Evolutionary conservation across 1,139 yeast species (phyloP).

Genomic region (Protomyces inouyei): DNA sequence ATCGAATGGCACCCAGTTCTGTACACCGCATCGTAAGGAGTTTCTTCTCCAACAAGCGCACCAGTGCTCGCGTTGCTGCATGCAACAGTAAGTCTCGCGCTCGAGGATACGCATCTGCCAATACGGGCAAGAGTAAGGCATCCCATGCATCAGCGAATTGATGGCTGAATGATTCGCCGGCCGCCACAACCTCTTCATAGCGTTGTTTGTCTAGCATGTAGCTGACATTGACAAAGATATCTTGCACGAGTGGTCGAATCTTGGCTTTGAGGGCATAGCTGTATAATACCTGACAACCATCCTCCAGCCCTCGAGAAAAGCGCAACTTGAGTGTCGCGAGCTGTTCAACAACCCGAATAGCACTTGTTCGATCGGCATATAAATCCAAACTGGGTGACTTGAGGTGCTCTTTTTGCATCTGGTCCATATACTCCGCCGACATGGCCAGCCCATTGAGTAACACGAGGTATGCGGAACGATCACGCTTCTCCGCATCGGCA

Average conservation of each 20-base stretch:
- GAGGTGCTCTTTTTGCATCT: slow-evolving; percentile 27
- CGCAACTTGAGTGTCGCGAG: slow-evolving; percentile 7
- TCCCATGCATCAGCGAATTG: slow-evolving; percentile 62
- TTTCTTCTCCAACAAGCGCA: slow-evolving; percentile 59
- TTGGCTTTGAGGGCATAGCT: slow-evolving; percentile 8
- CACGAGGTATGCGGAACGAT: slow-evolving; percentile 31
- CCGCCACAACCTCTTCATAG: slow-evolving; percentile 34
- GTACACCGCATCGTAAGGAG: slow-evolving; percentile 65
- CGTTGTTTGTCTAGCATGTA: slow-evolving; percentile 3
- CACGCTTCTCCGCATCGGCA: slow-evolving; percentile 20
- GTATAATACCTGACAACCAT: slow-evolving; percentile 19
- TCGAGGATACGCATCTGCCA: slow-evolving; percentile 56
- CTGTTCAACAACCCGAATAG: not conserved
- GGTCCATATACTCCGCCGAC: slow-evolving; percentile 30
- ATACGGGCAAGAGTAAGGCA: slow-evolving; percentile 51
- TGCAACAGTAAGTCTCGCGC: slow-evolving; percentile 51
- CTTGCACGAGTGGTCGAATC: slow-evolving; percentile 10
- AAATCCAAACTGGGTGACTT: not conserved
- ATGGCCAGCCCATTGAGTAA: slow-evolving; percentile 42
- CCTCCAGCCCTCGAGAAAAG: slow-evolving; percentile 21
- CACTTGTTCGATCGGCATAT: slow-evolving; percentile 8
- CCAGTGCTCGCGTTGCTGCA: slow-evolving; percentile 49
- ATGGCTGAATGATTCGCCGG: slow-evolving; percentile 40
- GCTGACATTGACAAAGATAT: not conserved
- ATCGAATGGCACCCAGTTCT: slow-evolving; percentile 74